Conservation (phyloP, 2,329 filamentous ascomycete species). For the Aaosphaeria pasadenensis region DNA sequence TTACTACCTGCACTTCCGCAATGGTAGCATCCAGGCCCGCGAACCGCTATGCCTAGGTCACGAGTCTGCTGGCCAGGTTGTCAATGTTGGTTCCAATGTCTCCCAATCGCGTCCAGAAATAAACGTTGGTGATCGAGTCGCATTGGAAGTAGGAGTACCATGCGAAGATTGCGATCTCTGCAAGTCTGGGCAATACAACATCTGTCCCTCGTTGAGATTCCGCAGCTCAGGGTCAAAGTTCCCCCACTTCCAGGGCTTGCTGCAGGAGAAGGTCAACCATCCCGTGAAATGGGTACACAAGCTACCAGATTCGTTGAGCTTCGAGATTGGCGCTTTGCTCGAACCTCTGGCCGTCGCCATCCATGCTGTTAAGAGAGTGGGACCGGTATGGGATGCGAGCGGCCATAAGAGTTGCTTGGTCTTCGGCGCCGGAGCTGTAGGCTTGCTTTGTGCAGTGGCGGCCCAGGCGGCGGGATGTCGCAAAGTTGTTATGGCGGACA, state of each 20-base stretch:
- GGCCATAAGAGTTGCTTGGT: slow-evolving; percentile 50
- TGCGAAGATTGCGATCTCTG: slow-evolving; percentile 80
- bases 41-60: slow-evolving; percentile 73
- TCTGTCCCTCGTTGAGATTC: slow-evolving; percentile 81
- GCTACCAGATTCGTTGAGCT: slow-evolving; percentile 76
- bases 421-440: slow-evolving; percentile 89
- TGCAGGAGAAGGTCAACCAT: slow-evolving; percentile 86
- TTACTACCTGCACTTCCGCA: neutral
- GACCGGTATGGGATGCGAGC: slow-evolving; percentile 73
- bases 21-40: neutral
- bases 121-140: slow-evolving; percentile 81
- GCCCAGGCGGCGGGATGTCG: slow-evolving; percentile 66
- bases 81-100: slow-evolving; percentile 76
- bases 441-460: slow-evolving; percentile 76
- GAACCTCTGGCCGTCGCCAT: slow-evolving; percentile 87
- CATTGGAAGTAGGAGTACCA: slow-evolving; percentile 87
- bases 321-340: slow-evolving; percentile 81
- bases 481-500: slow-evolving; percentile 13
- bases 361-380: slow-evolving; percentile 77
- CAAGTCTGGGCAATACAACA: slow-evolving; percentile 86
- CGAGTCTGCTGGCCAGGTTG: slow-evolving; percentile 78
- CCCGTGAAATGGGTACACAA: slow-evolving; percentile 91
- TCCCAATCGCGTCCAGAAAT: slow-evolving; percentile 49
- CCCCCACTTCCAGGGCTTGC: slow-evolving; percentile 60
- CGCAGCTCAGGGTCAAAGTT: slow-evolving; percentile 65